Conservation (phyloP, 768 basidiomycete genomes). For the Lactarius sp. region DNA sequence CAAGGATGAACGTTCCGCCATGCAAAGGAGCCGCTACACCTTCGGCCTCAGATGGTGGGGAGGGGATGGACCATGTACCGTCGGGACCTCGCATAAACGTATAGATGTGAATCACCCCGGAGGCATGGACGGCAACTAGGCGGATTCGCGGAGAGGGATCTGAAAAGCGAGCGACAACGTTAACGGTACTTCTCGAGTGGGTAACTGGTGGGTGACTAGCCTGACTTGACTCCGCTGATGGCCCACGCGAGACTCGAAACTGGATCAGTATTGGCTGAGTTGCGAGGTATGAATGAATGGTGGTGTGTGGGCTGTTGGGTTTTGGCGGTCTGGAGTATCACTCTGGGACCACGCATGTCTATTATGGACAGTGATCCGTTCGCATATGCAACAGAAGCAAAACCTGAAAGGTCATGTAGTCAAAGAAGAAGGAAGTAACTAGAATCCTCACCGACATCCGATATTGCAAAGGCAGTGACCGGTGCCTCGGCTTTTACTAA, state of each 20-base stretch:
- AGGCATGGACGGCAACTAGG: constrained; percentile 54
- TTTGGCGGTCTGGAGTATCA: constrained; percentile 50
- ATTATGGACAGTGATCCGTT: constrained; percentile 57
- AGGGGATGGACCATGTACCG: constrained; percentile 34
- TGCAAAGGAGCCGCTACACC: constrained; percentile 43
- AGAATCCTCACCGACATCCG: constrained; percentile 60
- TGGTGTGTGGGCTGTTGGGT: constrained; percentile 38
- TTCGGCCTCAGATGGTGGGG: constrained; percentile 37
- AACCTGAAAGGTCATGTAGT: constrained; percentile 43
- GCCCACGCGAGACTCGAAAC: constrained; percentile 63
- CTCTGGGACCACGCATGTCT: constrained; percentile 68
- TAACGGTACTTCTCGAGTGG: background rate
- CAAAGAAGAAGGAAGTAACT: constrained; percentile 2
- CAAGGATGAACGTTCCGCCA: constrained; percentile 49
- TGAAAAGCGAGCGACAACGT: constrained; percentile 24
- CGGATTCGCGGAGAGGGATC: constrained; percentile 48
- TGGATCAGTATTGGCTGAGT: constrained; percentile 39
- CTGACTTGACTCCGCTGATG: constrained; percentile 50
- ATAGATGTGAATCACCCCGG: constrained; percentile 57
- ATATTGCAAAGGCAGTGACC: constrained; percentile 54
- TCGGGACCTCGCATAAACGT: constrained; percentile 40
- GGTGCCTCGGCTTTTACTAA: constrained; percentile 48
- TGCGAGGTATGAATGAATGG: constrained; percentile 34
- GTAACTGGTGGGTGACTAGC: constrained; percentile 31
- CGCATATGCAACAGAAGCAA: constrained; percentile 66